Base-by-base conservation (phyloP, 1,139 yeast species). In the Pneumocystis wakefieldiae region DNA sequence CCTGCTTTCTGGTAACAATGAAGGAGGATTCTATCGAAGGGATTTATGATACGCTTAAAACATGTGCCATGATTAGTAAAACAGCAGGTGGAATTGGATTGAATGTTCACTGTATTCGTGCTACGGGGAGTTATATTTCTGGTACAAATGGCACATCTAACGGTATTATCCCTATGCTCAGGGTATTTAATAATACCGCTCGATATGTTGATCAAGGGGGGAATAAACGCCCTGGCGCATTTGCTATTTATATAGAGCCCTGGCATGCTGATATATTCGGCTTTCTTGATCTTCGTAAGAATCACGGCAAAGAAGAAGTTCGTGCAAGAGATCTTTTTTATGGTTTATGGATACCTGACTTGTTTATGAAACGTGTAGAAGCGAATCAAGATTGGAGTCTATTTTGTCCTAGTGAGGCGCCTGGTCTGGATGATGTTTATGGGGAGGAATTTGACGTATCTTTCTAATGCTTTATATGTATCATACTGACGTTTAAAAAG, bases 131-230 rank as follows among this genome's bases (percentile, higher is more conserved):
- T 19, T 85, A 85, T 73, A 88, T 88, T 73, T 89, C 95, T 65
- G 91, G 94, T 69, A 86, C 95, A 24, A 88, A 87, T 71, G 96
- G 96, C 70, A 85, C 91, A 42, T 87, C 95, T 36, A 88, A 85
- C 70, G 96, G 96, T 67, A 80, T 88, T 67, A 84, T 88, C 66
- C 96, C 96, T 61, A 88, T 88, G 96, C 81, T 88, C 64, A 82
- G 95, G 71, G 96, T 88, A 36, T 88, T 82, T 78, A 88, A 88
- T 79, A 87, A 87, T 76, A 87, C 96, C 64, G 96, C 96, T 39
- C 82, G 96, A 73, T 88, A 88, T 70, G 96, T 88, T 62, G 96
- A 88, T 71, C 96, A 88, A 77, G 96, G 96, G 73, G 96, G 96
- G 70, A 88, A 88, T 78, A 89, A 89, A 75, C 83, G 96, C 73